phyloP scores from a whole-genome alignment of 2,329 filamentous ascomycete genomes.

The Aureobasidium namibiae region DNA sequence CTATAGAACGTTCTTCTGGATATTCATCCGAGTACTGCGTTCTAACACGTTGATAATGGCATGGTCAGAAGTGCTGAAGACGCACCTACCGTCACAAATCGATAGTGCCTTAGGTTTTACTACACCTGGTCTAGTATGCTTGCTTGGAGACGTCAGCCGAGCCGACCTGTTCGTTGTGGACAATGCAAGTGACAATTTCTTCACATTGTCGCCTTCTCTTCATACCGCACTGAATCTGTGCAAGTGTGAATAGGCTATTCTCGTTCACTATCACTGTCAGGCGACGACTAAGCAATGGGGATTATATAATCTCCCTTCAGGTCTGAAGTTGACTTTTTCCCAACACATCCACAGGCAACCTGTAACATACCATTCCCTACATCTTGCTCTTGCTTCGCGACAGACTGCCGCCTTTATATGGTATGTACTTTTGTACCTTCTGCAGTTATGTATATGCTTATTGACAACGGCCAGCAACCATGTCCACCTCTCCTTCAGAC shows the following conservation, averaged over 20 bases:
- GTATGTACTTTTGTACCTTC: neutral
- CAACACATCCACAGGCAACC: neutral
- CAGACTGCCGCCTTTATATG: neutral
- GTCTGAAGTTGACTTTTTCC: neutral
- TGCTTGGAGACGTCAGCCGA: too few relatives aligned
- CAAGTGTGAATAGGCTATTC: neutral
- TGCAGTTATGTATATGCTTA: neutral
- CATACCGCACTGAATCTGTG: neutral
- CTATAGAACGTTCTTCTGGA: too few relatives aligned
- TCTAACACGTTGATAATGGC: neutral
- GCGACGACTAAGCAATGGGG: neutral
- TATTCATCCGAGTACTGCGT: too few relatives aligned
- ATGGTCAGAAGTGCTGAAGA: too few relatives aligned
- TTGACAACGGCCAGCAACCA: neutral
- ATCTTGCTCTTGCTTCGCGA: neutral
- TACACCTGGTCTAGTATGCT: too few relatives aligned
- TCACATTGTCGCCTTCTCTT: neutral
- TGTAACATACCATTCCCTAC: neutral
- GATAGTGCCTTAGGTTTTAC: too few relatives aligned
- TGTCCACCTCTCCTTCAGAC: neutral
- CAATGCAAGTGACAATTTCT: neutral
- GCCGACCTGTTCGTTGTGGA: neutral
- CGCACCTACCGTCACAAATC: too few relatives aligned
- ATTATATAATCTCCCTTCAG: neutral
- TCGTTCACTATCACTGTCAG: neutral